A percentile compares a stretch with the other conserved stretches of the same genome.
Conservation (phyloP, 2,329 filamentous ascomycete genomes). For the Alternaria ethzedia region DNA sequence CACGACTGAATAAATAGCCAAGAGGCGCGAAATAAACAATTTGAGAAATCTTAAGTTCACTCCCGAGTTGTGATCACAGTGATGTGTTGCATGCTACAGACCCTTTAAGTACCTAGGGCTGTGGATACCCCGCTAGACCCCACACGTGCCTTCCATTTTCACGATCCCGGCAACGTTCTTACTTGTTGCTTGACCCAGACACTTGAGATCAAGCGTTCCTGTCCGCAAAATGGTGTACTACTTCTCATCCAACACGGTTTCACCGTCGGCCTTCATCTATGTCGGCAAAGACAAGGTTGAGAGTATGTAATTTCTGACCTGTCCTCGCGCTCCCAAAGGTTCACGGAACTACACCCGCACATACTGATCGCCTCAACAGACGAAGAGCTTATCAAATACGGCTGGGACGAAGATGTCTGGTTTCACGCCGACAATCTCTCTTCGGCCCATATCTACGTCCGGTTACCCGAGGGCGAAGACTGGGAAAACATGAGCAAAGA, state of each 20-base stretch:
- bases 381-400: constrained; percentile 93
- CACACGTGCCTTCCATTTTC: constrained; percentile 38
- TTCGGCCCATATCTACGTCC: constrained; percentile 94
- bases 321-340: neutral
- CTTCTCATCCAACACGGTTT: constrained; percentile 84
- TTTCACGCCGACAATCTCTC: constrained; percentile 99
- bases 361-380: constrained; percentile 60
- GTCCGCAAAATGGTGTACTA: constrained; percentile 82
- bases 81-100: neutral
- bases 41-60: neutral
- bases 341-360: neutral
- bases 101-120: constrained; percentile 2
- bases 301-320: constrained; percentile 65
- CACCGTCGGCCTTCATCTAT: constrained; percentile 86
- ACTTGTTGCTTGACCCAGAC: neutral
- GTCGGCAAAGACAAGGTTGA: constrained; percentile 99
- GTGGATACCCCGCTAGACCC: constrained; percentile 35
- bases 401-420: constrained; percentile 97
- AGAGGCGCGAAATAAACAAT: neutral
- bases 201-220: neutral
- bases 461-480: constrained; percentile 75
- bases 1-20: neutral
- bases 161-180: constrained; percentile 14
- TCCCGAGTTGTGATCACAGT: neutral
- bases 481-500: constrained; percentile 83